A percentile compares a stretch with the other conserved stretches of the same genome.
Evolutionary conservation across 179 eudicot genomes (phyloP).

Genomic region (Corrigiola litoralis): DNA sequence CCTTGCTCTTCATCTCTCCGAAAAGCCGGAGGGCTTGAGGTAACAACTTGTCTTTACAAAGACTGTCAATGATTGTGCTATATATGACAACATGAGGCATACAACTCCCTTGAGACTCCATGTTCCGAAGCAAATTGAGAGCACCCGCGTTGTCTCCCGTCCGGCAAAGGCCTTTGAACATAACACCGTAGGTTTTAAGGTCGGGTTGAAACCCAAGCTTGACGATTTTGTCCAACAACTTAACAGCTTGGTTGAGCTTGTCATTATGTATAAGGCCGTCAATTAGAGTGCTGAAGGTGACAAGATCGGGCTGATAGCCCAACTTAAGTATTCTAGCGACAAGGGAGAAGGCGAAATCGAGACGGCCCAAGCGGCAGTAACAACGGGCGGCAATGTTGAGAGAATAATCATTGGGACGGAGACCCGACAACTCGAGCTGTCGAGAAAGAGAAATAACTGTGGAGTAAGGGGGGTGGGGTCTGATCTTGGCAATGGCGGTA

Average conservation of each 20-base stretch:
- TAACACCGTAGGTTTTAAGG: too few relatives aligned
- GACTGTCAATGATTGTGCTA: too few relatives aligned
- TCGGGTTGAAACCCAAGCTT: too few relatives aligned
- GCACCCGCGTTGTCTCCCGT: too few relatives aligned
- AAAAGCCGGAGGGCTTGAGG: conserved; percentile 9
- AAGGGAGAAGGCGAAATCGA: not conserved
- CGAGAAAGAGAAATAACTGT: not conserved
- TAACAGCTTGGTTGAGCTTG: not conserved
- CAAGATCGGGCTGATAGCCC: not conserved
- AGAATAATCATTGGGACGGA: not conserved
- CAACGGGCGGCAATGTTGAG: not conserved
- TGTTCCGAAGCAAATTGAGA: not conserved
- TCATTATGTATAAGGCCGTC: not conserved
- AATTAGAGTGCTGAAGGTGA: not conserved
- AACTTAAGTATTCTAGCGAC: not conserved
- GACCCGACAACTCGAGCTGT: not conserved
- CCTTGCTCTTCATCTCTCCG: conserved; percentile 7
- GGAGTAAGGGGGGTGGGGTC: not conserved
- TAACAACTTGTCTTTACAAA: not conserved
- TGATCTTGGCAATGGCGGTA: not conserved
- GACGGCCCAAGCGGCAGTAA: not conserved
- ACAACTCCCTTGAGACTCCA: not conserved
- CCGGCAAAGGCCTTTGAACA: too few relatives aligned
- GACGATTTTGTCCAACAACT: not conserved
- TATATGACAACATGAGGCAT: conserved; percentile 22